Evolutionary conservation across 495 filamentous ascomycete genomes (phyloP), one percentile per base, ranked within the genome.

Genomic region (Xylaria nigripes): DNA sequence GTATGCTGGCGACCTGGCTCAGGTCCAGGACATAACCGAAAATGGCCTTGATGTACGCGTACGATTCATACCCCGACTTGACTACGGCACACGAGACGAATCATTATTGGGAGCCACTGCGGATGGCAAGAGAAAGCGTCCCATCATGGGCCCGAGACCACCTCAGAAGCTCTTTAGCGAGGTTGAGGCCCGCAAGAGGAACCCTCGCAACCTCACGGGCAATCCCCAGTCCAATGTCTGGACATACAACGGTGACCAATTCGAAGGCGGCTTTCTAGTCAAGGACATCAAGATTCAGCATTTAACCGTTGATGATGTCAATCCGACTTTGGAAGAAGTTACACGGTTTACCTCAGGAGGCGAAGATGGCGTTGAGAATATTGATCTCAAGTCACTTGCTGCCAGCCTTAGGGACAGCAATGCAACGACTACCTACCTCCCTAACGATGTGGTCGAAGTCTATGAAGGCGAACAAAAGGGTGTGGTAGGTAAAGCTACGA

Each of bases 391-490:
- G 58, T 89, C 92, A 6, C 75, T 99, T 27, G 88, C 90, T 29
- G 84, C 87, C 50, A 95, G 87, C 47, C 71, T 95, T 50, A 95
- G 91, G 62, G 86, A 86, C 44, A 82, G 80, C 30, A 84, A 82
- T 21, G 81, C 84, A 10, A 85, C 83, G 53, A 84, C 89, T 23
- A 82, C 86, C 4, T 99, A 95, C 60, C 81, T 90, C 2, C 87
- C 90, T 0, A 94, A 94, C 22, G 94, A 99, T 61, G 81, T 88
- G 4, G 90, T 98, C 10, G 94, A 97, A 66, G 87, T 99, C 42
- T 97, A 89, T 63, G 84, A 94, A 56, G 94, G 94, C 53, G 94
- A 99, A 70, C 94, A 99, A 66, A 87, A 87, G 56, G 94, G 94
- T 44, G 82, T 96, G 18, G 71, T 85, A 32, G 94, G 94, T 59